phyloP scores from a whole-genome alignment of 768 basidiomycete species.

The Agrocybe praecox region DNA sequence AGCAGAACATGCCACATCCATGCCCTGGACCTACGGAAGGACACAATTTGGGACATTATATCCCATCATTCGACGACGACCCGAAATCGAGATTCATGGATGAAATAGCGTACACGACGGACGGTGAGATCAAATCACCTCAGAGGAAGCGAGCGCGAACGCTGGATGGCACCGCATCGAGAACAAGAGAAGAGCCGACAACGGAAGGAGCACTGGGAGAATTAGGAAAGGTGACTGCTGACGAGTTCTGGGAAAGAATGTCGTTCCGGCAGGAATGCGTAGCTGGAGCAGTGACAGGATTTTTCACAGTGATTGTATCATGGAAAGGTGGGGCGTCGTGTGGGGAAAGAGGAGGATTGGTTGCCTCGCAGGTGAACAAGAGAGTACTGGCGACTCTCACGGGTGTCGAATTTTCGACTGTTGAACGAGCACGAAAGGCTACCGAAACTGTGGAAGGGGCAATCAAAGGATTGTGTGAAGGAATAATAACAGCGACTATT shows the following conservation, averaged over 20 bases:
- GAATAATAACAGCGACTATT: constrained; percentile 39
- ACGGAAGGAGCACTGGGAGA: constrained; percentile 46
- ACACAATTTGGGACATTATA: constrained; percentile 64
- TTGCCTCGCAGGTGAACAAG: constrained; percentile 66
- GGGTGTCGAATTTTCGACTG: constrained; percentile 76
- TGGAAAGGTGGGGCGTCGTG: constrained; percentile 34
- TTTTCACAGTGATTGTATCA: constrained; percentile 69
- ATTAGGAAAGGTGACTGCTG: constrained; percentile 58
- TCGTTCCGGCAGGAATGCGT: constrained; percentile 95
- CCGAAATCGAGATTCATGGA: constrained; percentile 94
- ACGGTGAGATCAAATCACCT: constrained; percentile 63
- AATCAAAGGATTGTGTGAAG: constrained; percentile 74
- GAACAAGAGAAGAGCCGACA: constrained; percentile 22
- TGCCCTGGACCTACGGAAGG: constrained; percentile 34
- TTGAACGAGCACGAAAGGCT: constrained; percentile 63
- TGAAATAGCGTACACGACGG: constrained; percentile 79
- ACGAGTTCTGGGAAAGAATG: constrained; percentile 98
- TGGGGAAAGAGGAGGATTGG: constrained; percentile 58
- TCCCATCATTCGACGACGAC: constrained; percentile 96
- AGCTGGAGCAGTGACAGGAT: constrained; percentile 88
- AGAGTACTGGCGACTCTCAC: constrained; percentile 70
- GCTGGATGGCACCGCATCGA: constrained; percentile 22
- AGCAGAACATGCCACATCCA: constrained; percentile 48
- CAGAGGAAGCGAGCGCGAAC: constrained; percentile 57
- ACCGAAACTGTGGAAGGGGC: constrained; percentile 73